A percentile compares a stretch with the other conserved stretches of the same genome.
Evolutionary conservation across 2,329 filamentous ascomycete genomes (phyloP).

Genomic region (Ambrosiella xylebori): DNA sequence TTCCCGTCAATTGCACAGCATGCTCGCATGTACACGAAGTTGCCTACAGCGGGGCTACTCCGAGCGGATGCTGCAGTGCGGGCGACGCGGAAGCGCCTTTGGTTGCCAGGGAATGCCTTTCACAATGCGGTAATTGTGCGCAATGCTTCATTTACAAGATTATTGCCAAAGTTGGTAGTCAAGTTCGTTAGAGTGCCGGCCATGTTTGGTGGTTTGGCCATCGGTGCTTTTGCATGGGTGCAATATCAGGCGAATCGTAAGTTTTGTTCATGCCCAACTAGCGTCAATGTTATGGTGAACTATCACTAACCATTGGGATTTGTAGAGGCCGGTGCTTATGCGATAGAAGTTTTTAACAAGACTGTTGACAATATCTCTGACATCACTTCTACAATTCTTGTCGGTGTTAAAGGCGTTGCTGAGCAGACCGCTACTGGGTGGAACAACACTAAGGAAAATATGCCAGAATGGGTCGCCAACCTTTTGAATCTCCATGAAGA

Average conservation of each 20-base stretch:
- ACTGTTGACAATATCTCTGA: slow-evolving; percentile 55
- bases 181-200: slow-evolving; percentile 81
- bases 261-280: slow-evolving; percentile 20
- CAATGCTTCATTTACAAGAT: slow-evolving; percentile 46
- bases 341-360: slow-evolving; percentile 49
- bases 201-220: slow-evolving; percentile 74
- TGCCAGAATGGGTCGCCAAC: slow-evolving; percentile 62
- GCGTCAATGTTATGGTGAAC: background rate
- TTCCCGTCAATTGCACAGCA: background rate
- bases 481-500: slow-evolving; percentile 47
- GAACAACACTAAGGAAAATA: slow-evolving; percentile 63
- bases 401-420: slow-evolving; percentile 55
- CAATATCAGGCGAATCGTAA: slow-evolving; percentile 87
- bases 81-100: slow-evolving; percentile 45
- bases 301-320: background rate
- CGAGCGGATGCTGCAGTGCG: slow-evolving; percentile 46
- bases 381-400: slow-evolving; percentile 53
- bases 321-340: slow-evolving; percentile 32
- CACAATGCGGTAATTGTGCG: slow-evolving; percentile 57
- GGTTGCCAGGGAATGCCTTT: slow-evolving; percentile 67
- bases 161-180: slow-evolving; percentile 72
- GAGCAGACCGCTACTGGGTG: slow-evolving; percentile 66
- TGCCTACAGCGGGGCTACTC: slow-evolving; percentile 52
- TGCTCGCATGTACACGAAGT: slow-evolving; percentile 29
- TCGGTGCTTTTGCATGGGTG: slow-evolving; percentile 77